phyloP scores from a whole-genome alignment of 306 rosid genomes.

The Pterocarpus macrocarpus region DNA sequence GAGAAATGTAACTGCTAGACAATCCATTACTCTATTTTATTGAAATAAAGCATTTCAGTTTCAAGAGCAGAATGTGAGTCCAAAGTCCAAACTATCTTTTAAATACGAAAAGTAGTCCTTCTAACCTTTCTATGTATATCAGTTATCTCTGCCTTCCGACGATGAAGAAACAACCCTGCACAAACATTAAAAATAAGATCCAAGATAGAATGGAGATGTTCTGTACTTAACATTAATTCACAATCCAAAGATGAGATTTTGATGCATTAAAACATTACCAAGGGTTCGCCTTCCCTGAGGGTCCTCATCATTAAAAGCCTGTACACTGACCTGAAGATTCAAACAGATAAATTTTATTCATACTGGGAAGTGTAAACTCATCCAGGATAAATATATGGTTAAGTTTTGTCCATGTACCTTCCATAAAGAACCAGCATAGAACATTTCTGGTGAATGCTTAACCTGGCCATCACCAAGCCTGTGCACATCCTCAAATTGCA shows the following conservation, averaged over 20 bases:
- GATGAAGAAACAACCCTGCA: constrained; percentile 95
- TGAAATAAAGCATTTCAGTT: constrained; percentile 38
- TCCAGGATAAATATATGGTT: constrained; percentile 33
- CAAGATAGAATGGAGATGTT: constrained; percentile 24
- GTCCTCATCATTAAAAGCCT: constrained; percentile 97
- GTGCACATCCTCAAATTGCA: constrained; percentile 96
- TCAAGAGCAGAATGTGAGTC: constrained; percentile 27
- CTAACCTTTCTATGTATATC: constrained; percentile 77
- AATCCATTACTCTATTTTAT: constrained; percentile 1
- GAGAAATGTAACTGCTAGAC: constrained; percentile 4
- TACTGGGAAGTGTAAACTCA: constrained; percentile 41
- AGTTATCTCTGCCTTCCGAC: constrained; percentile 75
- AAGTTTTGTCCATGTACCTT: constrained; percentile 68
- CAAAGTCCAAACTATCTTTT: constrained; percentile 15
- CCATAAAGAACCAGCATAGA: constrained; percentile 98
- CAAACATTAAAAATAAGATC: constrained; percentile 46
- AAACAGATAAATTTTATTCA: constrained; percentile 47
- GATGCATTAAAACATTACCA: constrained; percentile 62
- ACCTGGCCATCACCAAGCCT: constrained; percentile 98
- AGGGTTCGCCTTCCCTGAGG: constrained; percentile 94
- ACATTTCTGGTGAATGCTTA: constrained; percentile 93
- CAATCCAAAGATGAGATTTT: constrained; percentile 33
- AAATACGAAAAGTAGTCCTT: constrained; percentile 35
- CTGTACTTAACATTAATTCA: constrained; percentile 33
- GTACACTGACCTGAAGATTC: constrained; percentile 84